phyloP scores from a whole-genome alignment of 176 grass and related monocot genomes.

The Poa pratensis region DNA sequence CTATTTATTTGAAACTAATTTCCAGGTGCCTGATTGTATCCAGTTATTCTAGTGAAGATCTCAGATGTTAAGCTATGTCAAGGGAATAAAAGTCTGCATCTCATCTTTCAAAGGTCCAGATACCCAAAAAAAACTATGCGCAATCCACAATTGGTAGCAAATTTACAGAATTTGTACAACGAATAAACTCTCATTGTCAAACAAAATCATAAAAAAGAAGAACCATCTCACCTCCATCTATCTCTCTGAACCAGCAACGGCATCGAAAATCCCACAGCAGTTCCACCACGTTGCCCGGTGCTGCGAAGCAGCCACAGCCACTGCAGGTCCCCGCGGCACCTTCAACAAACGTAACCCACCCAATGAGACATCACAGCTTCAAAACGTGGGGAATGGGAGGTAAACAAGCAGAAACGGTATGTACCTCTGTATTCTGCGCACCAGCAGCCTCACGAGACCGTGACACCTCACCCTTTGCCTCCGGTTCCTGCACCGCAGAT shows the following conservation, averaged over 20 bases:
- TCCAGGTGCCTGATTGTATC: background rate
- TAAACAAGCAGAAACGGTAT: constrained; percentile 17
- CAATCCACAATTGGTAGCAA: background rate
- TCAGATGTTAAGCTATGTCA: background rate
- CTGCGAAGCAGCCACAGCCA: constrained; percentile 30
- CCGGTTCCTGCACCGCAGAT: constrained; percentile 37
- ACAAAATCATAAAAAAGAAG: background rate
- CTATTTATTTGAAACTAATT: background rate
- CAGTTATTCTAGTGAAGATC: constrained; percentile 26
- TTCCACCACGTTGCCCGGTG: constrained; percentile 78
- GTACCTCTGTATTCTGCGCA: constrained; percentile 47
- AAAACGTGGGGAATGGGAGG: background rate
- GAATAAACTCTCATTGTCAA: background rate
- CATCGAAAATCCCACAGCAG: constrained; percentile 81
- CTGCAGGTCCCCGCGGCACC: constrained; percentile 43
- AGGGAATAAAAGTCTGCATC: constrained; percentile 1
- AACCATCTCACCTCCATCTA: constrained; percentile 64
- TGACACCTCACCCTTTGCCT: constrained; percentile 30
- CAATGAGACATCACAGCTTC: constrained; percentile 42
- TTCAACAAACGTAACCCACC: constrained; percentile 36
- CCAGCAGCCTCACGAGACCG: constrained; percentile 40
- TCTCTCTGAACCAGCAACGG: constrained; percentile 56
- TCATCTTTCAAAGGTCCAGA: constrained; percentile 10
- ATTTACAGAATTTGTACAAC: background rate
- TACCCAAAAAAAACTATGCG: background rate